Conservation (phyloP, 1,139 yeast species). For the Arxiozyma heterogenica region DNA sequence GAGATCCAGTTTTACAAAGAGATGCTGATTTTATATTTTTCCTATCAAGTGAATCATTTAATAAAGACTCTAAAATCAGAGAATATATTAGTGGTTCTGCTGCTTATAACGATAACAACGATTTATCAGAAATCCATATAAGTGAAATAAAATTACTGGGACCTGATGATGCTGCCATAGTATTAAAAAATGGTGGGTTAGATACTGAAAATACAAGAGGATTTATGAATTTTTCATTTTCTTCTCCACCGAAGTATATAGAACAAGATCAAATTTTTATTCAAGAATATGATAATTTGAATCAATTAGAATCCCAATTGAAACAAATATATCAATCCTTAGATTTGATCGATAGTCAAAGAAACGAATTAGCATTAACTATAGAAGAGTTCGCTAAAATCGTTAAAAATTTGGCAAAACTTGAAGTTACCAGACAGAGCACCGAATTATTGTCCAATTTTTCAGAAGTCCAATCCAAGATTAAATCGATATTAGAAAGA, state of each 20-base stretch:
- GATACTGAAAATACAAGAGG: conserved; percentile 25
- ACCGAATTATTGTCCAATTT: conserved; percentile 55
- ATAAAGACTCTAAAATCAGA: conserved; percentile 53
- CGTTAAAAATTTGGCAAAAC: conserved; percentile 50
- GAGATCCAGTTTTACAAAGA: conserved; percentile 45
- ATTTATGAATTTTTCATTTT: conserved; percentile 30
- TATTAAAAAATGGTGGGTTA: conserved; percentile 27
- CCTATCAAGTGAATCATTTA: conserved; percentile 63
- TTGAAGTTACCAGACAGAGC: conserved; percentile 67
- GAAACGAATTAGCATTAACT: conserved; percentile 60
- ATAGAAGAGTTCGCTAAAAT: conserved; percentile 55
- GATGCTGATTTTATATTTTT: conserved; percentile 76
- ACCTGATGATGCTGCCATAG: conserved; percentile 25
- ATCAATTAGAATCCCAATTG: conserved; percentile 64
- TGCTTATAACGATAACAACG: conserved; percentile 40
- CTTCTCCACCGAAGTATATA: conserved; percentile 42
- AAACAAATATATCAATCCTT: conserved; percentile 61
- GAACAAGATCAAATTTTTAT: conserved; percentile 77
- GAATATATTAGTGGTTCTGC: conserved; percentile 49
- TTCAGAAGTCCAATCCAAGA: conserved; percentile 60
- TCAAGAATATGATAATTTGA: conserved; percentile 60
- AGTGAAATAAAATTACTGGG: conserved; percentile 29
- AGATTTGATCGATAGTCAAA: conserved; percentile 65
- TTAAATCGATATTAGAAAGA: conserved; percentile 69
- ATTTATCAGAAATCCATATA: conserved; percentile 34